Evolutionary conservation across 1,284 basidiomycete genomes (phyloP), one percentile per base, ranked within the genome.

Genomic region (Pseudozyma tsukubaensis): DNA sequence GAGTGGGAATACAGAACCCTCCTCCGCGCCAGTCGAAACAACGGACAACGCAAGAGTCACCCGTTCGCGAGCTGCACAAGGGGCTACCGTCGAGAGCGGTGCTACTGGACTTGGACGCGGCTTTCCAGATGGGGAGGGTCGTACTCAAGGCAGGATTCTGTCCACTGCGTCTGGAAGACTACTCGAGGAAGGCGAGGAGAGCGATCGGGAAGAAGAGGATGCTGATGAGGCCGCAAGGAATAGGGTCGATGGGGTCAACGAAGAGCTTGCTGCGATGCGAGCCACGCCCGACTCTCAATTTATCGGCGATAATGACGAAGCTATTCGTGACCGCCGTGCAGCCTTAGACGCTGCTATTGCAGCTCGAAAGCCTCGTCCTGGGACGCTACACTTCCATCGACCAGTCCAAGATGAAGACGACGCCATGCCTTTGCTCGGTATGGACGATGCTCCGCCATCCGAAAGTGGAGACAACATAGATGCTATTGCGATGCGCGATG

Each of bases 251-350:
- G 49, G 55, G 3, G 35, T 49, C 4, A 34, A 50, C 19, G 44
- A 19, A 3, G 64, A 68, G 50, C 47, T 67, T 5, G 53, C 11
- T 13, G 40, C 60, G 7, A 48, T 37, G 1, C 58, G 71, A 7
- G 53, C 65, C 29, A 69, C 64, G 29, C 65, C 71, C 1, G 66
- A 67, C 34, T 54, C 52, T 4, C 19, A 60, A 8, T 75, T 75
- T 29, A 55, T 64, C 24, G 68, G 72, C 35, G 72, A 75, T 44
- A 64, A 75, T 12, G 61, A 75, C 44, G 36, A 43, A 14, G 61
- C 45, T 14, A 16, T 75, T 12, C 51, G 60, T 10, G 49, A 62
- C 16, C 63, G 63, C 9, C 39, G 72, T 37, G 68, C 68, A 6
- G 72, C 64, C 1, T 7, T 48, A 40, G 72, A 75, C 19, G 67